A percentile compares a stretch with the other conserved stretches of the same genome.
Conservation (phyloP, 129 eudicot species). For the Tagetes erecta region DNA sequence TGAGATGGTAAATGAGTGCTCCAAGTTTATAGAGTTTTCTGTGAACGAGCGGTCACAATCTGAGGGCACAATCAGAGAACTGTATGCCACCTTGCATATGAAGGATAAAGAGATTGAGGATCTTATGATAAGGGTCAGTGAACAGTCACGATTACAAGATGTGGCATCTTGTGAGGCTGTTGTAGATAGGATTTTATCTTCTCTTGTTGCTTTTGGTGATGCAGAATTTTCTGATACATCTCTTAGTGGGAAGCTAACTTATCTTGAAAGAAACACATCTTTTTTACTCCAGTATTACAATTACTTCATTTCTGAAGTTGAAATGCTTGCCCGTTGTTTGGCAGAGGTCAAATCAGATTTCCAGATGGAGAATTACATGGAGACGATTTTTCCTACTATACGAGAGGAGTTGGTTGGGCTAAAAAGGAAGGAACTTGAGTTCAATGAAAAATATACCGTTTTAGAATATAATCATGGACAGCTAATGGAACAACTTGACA, state of each 20-base stretch:
- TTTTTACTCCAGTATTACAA: constrained; percentile 59
- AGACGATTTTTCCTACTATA: constrained; percentile 42
- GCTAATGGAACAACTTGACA: constrained; percentile 59
- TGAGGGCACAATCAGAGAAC: constrained; percentile 49
- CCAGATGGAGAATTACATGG: constrained; percentile 49
- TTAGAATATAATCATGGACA: constrained; percentile 58
- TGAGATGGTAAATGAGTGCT: constrained; percentile 65
- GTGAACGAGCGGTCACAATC: constrained; percentile 43
- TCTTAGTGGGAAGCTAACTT: constrained; percentile 53
- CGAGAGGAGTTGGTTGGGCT: constrained; percentile 56
- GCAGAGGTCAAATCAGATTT: constrained; percentile 51
- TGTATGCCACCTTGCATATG: constrained; percentile 39
- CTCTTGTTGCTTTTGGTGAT: constrained; percentile 41
- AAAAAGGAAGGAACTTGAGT: constrained; percentile 57
- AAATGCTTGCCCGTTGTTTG: constrained; percentile 59
- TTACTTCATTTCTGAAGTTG: constrained; percentile 51
- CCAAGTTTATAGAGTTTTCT: constrained; percentile 43
- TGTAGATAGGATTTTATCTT: constrained; percentile 53
- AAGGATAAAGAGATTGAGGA: constrained; percentile 64
- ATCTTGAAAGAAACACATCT: constrained; percentile 50
- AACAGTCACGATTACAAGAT: constrained; percentile 44
- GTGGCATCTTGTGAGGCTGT: constrained; percentile 37
- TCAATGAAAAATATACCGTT: constrained; percentile 44
- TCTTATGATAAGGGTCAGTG: constrained; percentile 48
- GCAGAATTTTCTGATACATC: constrained; percentile 53